Percentiles rank a stretch among this genome's conserved stretches.
phyloP scores from a whole-genome alignment of 345 rosid species.

The Iberis pinnata region DNA sequence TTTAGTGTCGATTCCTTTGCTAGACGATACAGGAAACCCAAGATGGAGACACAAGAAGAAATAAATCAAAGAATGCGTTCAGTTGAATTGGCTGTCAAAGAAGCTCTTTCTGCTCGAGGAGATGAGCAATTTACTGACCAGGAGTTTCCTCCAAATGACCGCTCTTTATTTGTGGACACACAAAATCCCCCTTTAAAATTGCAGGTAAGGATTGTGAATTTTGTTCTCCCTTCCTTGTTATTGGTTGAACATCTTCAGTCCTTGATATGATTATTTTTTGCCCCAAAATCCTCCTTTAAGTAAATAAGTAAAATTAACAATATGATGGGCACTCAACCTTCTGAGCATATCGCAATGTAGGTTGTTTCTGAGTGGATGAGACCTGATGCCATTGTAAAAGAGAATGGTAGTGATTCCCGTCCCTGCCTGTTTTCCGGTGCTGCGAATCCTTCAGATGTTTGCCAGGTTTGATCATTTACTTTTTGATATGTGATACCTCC shows the following conservation, averaged over 20 bases:
- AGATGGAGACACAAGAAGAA: constrained; percentile 91
- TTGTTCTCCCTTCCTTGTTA: constrained; percentile 11
- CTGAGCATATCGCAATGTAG: constrained; percentile 34
- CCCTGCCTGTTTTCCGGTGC: constrained; percentile 92
- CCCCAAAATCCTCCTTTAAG: neutral
- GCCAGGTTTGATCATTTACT: constrained; percentile 61
- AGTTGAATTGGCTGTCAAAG: constrained; percentile 95
- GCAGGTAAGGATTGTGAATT: constrained; percentile 50
- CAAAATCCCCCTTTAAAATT: constrained; percentile 74
- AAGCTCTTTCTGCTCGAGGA: constrained; percentile 81
- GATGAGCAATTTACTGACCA: constrained; percentile 88
- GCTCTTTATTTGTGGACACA: constrained; percentile 80
- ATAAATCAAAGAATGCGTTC: constrained; percentile 94
- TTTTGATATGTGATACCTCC: constrained; percentile 4
- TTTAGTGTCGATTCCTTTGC: constrained; percentile 82
- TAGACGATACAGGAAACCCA: constrained; percentile 84
- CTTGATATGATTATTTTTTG: neutral
- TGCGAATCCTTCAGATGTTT: constrained; percentile 97
- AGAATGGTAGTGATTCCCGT: constrained; percentile 42
- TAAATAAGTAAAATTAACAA: constrained; percentile 9
- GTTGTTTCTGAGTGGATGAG: constrained; percentile 99
- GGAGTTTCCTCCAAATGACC: constrained; percentile 96
- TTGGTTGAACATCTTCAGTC: constrained; percentile 7
- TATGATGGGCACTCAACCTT: constrained; percentile 20
- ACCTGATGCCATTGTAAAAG: constrained; percentile 76